These are phyloP conservation scores for Eucalyptus regnans DNA, from an alignment of 345 rosid genomes.

Conservation along the genomic window DNA sequence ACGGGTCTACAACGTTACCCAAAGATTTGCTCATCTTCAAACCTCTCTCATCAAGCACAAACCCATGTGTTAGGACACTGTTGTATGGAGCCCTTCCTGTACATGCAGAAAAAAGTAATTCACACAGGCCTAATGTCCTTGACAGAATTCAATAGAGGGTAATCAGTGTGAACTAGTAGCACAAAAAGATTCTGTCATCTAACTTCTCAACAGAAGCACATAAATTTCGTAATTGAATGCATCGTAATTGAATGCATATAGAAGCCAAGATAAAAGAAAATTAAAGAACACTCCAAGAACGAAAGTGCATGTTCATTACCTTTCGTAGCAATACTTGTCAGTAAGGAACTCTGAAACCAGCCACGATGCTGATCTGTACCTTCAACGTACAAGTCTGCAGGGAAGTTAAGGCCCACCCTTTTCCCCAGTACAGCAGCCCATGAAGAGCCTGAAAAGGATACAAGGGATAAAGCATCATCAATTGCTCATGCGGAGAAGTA, in stretches of 20 bases:
- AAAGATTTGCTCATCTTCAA: conserved; percentile 96
- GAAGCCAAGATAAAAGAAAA: background rate
- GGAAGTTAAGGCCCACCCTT: conserved; percentile 52
- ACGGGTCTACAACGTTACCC: conserved; percentile 92
- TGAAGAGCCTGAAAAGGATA: conserved; percentile 56
- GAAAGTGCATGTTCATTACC: conserved; percentile 22
- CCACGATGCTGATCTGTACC: conserved; percentile 99
- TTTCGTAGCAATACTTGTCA: conserved; percentile 83
- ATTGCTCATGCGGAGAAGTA: background rate
- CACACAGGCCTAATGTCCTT: background rate
- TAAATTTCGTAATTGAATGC: background rate
- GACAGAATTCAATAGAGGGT: background rate
- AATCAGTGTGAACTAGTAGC: background rate
- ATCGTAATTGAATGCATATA: background rate
- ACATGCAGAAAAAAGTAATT: background rate
- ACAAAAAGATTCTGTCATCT: background rate
- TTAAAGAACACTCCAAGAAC: background rate
- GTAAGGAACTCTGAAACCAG: conserved; percentile 94
- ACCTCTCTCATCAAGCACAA: conserved; percentile 96
- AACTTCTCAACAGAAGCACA: background rate
- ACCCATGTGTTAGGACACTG: conserved; percentile 86
- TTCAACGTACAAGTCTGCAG: conserved; percentile 91
- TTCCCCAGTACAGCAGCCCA: conserved; percentile 89
- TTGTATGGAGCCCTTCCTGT: conserved; percentile 84
- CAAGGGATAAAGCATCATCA: background rate